Base-by-base conservation (phyloP, 345 rosid species). In the Melaleuca alternifolia region DNA sequence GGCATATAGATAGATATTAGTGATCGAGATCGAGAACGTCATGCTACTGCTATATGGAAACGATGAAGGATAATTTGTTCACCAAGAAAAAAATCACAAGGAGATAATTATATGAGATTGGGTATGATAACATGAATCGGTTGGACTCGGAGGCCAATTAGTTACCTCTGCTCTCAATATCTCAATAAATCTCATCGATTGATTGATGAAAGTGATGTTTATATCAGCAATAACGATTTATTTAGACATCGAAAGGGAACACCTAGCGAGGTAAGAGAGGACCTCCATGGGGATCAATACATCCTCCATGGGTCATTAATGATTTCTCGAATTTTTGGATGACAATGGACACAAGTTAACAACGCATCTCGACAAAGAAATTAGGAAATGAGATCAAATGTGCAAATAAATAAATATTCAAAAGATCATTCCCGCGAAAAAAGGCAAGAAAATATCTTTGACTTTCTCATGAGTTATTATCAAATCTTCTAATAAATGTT, bases 81-180 rank as follows among this genome's bases (percentile, higher is more conserved):
- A 0, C 48, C 10, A 30, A 13, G 0, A 15, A 62, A 0, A 0
- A 7, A 3, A 14, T 1, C 11, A 28, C 1, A 62, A 28, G 18
- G 44, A 71, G 79, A 71, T 71, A 33, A 18, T 18, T 7, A 71
- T 33, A 33, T 71, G 24, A 71, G 79, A 71, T 71, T 9, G 11
- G 18, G 24, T 16, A 71, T 71, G 79, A 33, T 71, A 37, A 71
- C 9, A 18, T 18, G 24, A 23, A 71, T 71, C 3, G 0, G 1
- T 37, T 3, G 3, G 12, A 18, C 11, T 65, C 6, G 2, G 3
- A 16, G 3, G 1, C 33, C 3, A 1, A 65, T 37, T 6, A 3
- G 33, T 2, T 37, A 16, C 48, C 6, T 18, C 3, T 5, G 26
- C 48, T 13, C 5, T 71, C 5, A 24, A 3, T 10, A 13, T 37